phyloP scores from a whole-genome alignment of 768 basidiomycete species.

The Piloderma croceum region DNA sequence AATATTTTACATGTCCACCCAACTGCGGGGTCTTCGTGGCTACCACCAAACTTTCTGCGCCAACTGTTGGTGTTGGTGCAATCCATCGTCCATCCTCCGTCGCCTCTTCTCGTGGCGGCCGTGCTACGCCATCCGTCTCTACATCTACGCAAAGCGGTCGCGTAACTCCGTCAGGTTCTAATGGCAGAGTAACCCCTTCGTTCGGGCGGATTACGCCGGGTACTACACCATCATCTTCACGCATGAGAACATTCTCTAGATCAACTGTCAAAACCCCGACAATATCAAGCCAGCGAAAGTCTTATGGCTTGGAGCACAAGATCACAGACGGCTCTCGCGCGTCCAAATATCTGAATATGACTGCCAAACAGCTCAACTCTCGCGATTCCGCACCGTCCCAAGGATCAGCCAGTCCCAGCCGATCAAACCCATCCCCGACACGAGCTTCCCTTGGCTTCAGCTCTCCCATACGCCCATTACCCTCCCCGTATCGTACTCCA shows the following conservation, averaged over 20 bases:
- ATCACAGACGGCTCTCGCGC: constrained; percentile 84
- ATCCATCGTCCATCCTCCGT: constrained; percentile 68
- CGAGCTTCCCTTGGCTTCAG: constrained; percentile 18
- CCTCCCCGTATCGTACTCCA: constrained; percentile 66
- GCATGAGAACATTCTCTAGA: constrained; percentile 16
- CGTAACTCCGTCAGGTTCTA: constrained; percentile 23
- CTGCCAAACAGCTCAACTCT: constrained; percentile 70
- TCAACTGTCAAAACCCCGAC: constrained; percentile 19
- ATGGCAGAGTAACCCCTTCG: constrained; percentile 37
- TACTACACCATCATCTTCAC: constrained; percentile 25
- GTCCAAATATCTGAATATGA: constrained; percentile 79
- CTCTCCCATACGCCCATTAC: constrained; percentile 29
- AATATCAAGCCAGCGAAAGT: constrained; percentile 27
- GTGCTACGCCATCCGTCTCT: constrained; percentile 37
- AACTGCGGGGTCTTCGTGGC: constrained; percentile 91
- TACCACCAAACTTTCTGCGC: constrained; percentile 70
- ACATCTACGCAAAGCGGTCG: constrained; percentile 46
- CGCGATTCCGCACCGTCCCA: constrained; percentile 30
- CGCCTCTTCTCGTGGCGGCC: constrained; percentile 59
- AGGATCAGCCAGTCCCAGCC: constrained; percentile 44
- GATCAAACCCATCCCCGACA: constrained; percentile 45
- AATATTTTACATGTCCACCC: constrained; percentile 81
- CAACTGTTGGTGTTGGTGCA: constrained; percentile 56
- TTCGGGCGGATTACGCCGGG: constrained; percentile 40
- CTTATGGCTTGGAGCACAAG: constrained; percentile 24